phyloP scores from a whole-genome alignment of 169 alveolate species.

The Miamiensis avidus region DNA sequence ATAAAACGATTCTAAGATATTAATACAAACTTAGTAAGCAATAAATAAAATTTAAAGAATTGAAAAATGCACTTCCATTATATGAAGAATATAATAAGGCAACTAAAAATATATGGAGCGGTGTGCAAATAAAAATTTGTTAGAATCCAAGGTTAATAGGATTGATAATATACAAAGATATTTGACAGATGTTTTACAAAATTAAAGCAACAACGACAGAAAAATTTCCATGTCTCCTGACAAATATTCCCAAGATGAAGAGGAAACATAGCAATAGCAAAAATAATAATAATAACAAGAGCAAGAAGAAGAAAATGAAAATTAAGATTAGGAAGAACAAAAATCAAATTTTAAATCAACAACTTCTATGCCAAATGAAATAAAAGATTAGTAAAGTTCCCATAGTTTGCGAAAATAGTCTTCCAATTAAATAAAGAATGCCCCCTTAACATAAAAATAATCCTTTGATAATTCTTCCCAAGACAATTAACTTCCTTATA shows the following conservation, averaged over 20 bases:
- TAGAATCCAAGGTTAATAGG: not conserved
- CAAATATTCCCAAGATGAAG: no score
- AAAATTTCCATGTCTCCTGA: no score
- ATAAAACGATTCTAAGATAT: slow-evolving; percentile 19
- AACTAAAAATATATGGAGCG: not conserved
- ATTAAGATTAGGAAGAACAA: not conserved
- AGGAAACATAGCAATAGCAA: not conserved
- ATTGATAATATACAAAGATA: not conserved
- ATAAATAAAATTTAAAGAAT: not conserved
- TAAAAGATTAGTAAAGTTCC: no score
- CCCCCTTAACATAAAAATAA: no score
- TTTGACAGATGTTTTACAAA: not conserved
- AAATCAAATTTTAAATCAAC: no score
- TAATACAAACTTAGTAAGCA: not conserved
- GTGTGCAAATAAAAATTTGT: no score
- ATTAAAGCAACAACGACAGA: not conserved
- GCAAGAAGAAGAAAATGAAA: not conserved
- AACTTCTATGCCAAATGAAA: no score
- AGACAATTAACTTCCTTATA: no score
- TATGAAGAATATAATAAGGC: not conserved
- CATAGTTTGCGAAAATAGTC: no score
- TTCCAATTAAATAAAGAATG: no score
- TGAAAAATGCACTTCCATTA: not conserved
- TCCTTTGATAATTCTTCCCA: no score
- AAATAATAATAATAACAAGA: not conserved